Percentiles rank a stretch among this genome's conserved stretches.
phyloP scores from a whole-genome alignment of 306 rosid species.

The Prunus mongolica region DNA sequence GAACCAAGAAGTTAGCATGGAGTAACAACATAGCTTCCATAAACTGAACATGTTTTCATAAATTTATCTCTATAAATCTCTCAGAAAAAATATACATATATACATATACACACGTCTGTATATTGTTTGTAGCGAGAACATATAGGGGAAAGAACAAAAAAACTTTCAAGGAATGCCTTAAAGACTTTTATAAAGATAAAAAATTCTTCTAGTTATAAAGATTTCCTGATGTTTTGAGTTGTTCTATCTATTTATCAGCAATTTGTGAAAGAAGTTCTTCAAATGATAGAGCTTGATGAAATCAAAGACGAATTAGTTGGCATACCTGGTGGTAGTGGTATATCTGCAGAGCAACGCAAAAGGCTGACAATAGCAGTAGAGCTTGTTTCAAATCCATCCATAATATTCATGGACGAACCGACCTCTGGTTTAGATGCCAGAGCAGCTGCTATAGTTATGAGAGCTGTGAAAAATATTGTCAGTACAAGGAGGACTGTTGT shows the following conservation, averaged over 20 bases:
- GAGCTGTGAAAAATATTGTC: conserved; percentile 25
- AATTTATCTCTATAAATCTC: too few relatives aligned
- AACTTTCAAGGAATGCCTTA: too few relatives aligned
- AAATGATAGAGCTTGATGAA: conserved; percentile 43
- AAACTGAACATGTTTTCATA: too few relatives aligned
- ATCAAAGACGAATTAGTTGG: conserved; percentile 52
- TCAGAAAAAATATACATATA: too few relatives aligned
- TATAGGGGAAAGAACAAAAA: too few relatives aligned
- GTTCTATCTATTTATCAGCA: conserved; percentile 22
- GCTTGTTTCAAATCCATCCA: conserved; percentile 38
- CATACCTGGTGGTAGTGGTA: conserved; percentile 32
- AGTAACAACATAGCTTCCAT: too few relatives aligned
- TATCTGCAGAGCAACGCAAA: conserved; percentile 52
- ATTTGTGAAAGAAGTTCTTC: conserved; percentile 53
- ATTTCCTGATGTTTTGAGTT: not conserved
- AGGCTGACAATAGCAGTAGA: conserved; percentile 56
- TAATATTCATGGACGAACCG: conserved; percentile 26
- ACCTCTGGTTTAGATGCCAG: conserved; percentile 27
- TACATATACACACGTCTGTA: too few relatives aligned
- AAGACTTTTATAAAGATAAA: not conserved
- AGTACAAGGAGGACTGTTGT: conserved; percentile 15
- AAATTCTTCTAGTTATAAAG: not conserved
- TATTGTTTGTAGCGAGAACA: too few relatives aligned
- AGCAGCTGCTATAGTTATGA: conserved; percentile 30
- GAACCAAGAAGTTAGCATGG: too few relatives aligned